These are phyloP conservation scores for Hypoxylon lienhwacheense DNA, from an alignment of 495 filamentous ascomycete species.

Conservation along the genomic window DNA sequence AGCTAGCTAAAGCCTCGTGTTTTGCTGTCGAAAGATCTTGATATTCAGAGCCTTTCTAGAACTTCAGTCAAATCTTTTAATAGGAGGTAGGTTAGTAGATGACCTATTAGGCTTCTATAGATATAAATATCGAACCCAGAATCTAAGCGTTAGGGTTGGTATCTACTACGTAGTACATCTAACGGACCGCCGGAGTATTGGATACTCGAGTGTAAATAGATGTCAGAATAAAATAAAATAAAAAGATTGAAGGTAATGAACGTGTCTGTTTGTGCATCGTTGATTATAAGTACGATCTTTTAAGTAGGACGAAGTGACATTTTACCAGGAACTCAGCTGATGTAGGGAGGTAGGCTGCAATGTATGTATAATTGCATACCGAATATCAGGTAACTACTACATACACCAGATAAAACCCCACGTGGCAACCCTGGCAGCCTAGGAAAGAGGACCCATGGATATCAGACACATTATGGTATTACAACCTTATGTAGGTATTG, in stretches of 20 bases:
- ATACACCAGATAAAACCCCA: slow-evolving; percentile 16
- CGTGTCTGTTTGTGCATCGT: too few relatives aligned
- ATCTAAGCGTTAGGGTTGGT: too few relatives aligned
- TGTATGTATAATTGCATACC: slow-evolving; percentile 14
- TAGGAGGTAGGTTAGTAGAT: too few relatives aligned
- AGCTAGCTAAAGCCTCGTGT: not conserved
- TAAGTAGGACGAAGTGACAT: not conserved
- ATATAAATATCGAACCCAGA: too few relatives aligned
- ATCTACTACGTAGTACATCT: too few relatives aligned
- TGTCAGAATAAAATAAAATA: too few relatives aligned
- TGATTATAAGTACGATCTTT: too few relatives aligned
- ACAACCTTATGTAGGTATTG: not conserved
- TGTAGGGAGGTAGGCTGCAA: not conserved
- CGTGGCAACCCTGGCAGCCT: slow-evolving; percentile 14
- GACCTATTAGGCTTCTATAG: too few relatives aligned
- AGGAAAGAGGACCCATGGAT: not conserved
- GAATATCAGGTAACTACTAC: not conserved
- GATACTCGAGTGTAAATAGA: too few relatives aligned
- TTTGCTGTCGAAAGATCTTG: not conserved
- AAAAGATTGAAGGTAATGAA: too few relatives aligned
- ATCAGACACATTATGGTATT: not conserved
- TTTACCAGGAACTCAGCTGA: slow-evolving; percentile 28
- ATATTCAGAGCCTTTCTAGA: not conserved
- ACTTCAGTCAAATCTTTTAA: too few relatives aligned
- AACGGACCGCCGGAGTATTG: too few relatives aligned